Evolutionary conservation across 176 grass and related monocot genomes (phyloP).

Genomic region (Miscanthus lutarioriparius): DNA sequence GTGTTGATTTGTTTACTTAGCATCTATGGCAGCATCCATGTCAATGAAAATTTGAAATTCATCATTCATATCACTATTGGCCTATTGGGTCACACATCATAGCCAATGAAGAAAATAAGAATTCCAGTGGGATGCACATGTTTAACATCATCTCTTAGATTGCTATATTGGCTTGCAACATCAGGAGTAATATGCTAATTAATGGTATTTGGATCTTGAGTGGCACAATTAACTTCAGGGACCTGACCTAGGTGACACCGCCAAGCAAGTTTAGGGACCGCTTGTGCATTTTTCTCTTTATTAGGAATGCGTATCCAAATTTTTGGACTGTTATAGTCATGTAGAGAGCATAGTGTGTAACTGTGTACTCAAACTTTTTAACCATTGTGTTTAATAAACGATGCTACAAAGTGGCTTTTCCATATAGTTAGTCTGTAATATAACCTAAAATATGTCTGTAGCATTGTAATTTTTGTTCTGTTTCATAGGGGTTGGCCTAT

Average conservation of each 20-base stretch:
- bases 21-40: neutral
- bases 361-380: neutral
- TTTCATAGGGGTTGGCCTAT: neutral
- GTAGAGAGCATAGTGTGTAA: neutral
- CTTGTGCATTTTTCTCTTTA: neutral
- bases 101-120: neutral
- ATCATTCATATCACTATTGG: neutral
- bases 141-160: neutral
- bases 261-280: neutral
- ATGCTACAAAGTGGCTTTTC: neutral
- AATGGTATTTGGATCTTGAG: neutral
- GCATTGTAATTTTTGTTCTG: neutral
- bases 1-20: neutral
- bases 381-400: no score
- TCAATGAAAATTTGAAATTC: neutral
- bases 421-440: neutral
- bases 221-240: neutral
- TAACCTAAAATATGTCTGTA: slow-evolving; percentile 9
- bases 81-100: neutral
- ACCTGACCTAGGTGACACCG: neutral
- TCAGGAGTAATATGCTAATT: neutral
- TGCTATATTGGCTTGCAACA: neutral
- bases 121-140: neutral
- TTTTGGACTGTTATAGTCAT: slow-evolving; percentile 4
- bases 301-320: neutral